Evolutionary conservation across 2,329 filamentous ascomycete genomes (phyloP).

Genomic region (Aspergillus novofumigatus): DNA sequence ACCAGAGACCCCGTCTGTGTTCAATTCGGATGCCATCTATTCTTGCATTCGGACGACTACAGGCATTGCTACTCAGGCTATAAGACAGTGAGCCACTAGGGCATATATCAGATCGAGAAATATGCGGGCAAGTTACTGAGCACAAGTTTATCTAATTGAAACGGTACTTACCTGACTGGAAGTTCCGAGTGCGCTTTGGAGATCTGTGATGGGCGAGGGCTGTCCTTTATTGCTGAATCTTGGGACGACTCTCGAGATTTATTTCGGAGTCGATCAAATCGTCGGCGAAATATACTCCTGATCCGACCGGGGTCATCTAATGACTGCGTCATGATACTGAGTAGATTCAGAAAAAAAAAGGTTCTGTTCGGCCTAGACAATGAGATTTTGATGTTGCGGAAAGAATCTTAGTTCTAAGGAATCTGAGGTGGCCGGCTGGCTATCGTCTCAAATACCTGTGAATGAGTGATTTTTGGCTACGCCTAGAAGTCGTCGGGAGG

Average conservation of each 20-base stretch:
- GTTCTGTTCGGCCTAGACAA: neutral
- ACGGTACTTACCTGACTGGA: conserved; percentile 4
- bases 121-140: neutral
- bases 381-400: neutral
- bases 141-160: neutral
- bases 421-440: neutral
- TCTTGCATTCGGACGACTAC: neutral
- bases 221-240: neutral
- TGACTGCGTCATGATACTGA: neutral
- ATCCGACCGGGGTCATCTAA: neutral
- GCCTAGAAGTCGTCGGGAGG: neutral
- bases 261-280: neutral
- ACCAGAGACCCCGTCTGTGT: neutral
- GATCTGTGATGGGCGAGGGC: neutral
- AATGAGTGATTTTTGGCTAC: neutral
- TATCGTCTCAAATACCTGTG: neutral
- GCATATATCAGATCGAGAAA: neutral
- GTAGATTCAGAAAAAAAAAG: too few species aligned
- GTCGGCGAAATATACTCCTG: neutral
- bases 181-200: neutral
- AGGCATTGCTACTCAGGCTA: neutral
- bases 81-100: conserved; percentile 1
- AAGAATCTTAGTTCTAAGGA: neutral
- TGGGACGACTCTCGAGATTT: neutral
- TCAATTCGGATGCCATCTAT: neutral